Conservation (phyloP, 2,329 filamentous ascomycete species). For the Aspergillus quadrilineatus region DNA sequence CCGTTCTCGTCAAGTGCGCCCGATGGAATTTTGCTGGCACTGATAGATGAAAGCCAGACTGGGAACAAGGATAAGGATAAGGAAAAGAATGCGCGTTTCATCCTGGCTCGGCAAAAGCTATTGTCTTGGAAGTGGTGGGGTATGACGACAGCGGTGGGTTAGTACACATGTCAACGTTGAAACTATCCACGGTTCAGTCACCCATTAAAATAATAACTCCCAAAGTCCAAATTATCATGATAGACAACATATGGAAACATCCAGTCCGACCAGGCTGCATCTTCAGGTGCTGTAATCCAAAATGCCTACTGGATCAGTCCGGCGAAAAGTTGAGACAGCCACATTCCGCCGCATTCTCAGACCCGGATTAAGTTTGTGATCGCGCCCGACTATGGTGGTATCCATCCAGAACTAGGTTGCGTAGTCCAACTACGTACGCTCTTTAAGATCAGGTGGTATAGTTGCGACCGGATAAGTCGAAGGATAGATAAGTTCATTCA, state of each 20-base stretch:
- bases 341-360: not conserved
- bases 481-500: constrained; percentile 1
- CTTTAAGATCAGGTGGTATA: too few species aligned
- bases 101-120: not conserved
- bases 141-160: constrained; percentile 1
- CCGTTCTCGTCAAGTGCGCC: not conserved
- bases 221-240: not conserved
- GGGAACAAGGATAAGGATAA: not conserved
- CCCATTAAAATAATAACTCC: not conserved
- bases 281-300: not conserved
- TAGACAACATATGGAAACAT: not conserved
- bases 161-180: not conserved
- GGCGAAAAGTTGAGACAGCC: not conserved
- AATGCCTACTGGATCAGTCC: not conserved
- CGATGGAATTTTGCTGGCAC: not conserved
- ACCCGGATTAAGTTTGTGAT: not conserved
- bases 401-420: too few species aligned
- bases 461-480: too few species aligned
- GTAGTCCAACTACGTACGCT: too few species aligned
- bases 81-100: not conserved
- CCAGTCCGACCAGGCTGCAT: not conserved
- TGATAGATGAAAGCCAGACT: not conserved
- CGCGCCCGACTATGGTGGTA: not conserved
- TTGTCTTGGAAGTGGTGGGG: not conserved
- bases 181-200: not conserved